phyloP scores from a whole-genome alignment of 306 rosid species.

The Arachis stenosperma region DNA sequence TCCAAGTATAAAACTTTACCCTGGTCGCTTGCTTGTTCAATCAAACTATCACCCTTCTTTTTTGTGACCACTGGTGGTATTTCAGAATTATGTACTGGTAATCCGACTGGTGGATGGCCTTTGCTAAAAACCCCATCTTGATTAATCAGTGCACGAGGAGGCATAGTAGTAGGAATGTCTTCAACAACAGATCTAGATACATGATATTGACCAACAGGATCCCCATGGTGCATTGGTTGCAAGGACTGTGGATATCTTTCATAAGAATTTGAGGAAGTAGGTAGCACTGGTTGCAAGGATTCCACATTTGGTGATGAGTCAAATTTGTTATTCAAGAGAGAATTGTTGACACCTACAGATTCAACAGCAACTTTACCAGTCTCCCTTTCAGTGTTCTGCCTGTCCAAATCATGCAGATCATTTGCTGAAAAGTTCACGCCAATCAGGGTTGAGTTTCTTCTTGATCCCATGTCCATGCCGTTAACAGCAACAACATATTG shows the following conservation, averaged over 20 bases:
- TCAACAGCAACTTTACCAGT: slow-evolving; percentile 45
- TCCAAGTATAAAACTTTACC: slow-evolving; percentile 41
- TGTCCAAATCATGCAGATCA: slow-evolving; percentile 53
- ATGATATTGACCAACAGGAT: slow-evolving; percentile 49
- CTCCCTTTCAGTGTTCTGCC: slow-evolving; percentile 52
- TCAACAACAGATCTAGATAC: slow-evolving; percentile 44
- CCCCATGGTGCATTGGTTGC: slow-evolving; percentile 49
- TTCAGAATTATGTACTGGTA: slow-evolving; percentile 50
- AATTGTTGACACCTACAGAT: slow-evolving; percentile 33
- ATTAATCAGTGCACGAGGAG: slow-evolving; percentile 44
- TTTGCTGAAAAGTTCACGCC: slow-evolving; percentile 54
- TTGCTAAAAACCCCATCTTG: slow-evolving; percentile 46
- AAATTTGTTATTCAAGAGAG: slow-evolving; percentile 41
- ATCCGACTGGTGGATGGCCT: slow-evolving; percentile 46
- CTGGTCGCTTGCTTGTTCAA: slow-evolving; percentile 52
- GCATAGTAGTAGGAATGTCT: slow-evolving; percentile 43
- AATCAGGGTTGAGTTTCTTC: slow-evolving; percentile 58
- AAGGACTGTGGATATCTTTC: slow-evolving; percentile 42
- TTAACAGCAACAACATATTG: slow-evolving; percentile 81
- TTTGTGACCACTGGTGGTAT: slow-evolving; percentile 42
- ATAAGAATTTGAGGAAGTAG: slow-evolving; percentile 51
- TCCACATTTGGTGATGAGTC: slow-evolving; percentile 43
- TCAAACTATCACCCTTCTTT: slow-evolving; percentile 44
- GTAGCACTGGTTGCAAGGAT: slow-evolving; percentile 51
- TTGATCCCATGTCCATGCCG: slow-evolving; percentile 70